A percentile compares a stretch with the other conserved stretches of the same genome.
Conservation (phyloP, 257 asterid species). For the Cordia subcordata region DNA sequence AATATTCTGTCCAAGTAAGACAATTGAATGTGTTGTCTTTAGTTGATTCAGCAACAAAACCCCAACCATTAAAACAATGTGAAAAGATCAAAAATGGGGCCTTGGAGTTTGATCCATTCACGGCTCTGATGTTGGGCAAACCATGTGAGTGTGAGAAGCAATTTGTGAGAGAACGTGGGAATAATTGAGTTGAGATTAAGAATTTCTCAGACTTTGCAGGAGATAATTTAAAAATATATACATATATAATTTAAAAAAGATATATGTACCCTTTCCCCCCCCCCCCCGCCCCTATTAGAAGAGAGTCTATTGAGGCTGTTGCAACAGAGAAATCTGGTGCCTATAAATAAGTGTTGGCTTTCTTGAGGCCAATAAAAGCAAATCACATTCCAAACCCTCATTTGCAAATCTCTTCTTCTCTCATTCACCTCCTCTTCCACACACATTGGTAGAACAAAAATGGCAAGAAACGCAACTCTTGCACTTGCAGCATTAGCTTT, state of each 20-base stretch:
- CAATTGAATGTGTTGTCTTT: constrained; percentile 6
- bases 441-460: constrained; percentile 4
- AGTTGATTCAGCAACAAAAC: constrained; percentile 13
- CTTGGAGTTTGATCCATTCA: constrained; percentile 27
- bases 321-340: constrained; percentile 9
- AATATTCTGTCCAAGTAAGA: neutral
- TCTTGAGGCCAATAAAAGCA: neutral
- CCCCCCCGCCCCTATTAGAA: neutral
- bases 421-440: neutral
- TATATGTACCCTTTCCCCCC: constrained; percentile 3
- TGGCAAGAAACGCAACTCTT: constrained; percentile 23
- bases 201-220: constrained; percentile 15
- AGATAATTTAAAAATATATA: constrained; percentile 18
- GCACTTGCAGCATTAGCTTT: constrained; percentile 14
- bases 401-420: neutral
- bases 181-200: constrained; percentile 35
- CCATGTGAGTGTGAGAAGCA: constrained; percentile 43
- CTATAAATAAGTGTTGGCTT: constrained; percentile 27
- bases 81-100: neutral
- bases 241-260: no score
- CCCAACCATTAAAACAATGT: neutral
- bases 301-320: constrained; percentile 35
- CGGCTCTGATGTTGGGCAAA: constrained; percentile 28
- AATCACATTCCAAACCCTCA: neutral
- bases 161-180: constrained; percentile 45